Conservation (phyloP, 2,329 filamentous ascomycete species). For the Neopestalotiopsis clavispora region DNA sequence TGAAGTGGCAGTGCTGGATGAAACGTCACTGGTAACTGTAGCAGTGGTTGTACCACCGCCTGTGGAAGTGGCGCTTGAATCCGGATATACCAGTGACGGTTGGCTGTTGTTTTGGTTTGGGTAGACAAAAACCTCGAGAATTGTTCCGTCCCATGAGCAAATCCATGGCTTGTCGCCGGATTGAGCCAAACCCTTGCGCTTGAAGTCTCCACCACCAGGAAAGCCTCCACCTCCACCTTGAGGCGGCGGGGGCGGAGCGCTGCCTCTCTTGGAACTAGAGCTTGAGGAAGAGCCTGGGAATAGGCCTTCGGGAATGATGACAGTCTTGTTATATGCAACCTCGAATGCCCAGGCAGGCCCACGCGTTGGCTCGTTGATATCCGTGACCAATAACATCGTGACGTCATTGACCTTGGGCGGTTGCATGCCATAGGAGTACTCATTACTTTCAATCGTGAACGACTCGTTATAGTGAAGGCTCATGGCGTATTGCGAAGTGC, state of each 20-base stretch:
- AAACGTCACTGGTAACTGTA: neutral
- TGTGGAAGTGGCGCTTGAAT: neutral
- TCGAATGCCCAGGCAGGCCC: slow-evolving; percentile 62
- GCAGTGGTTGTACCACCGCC: slow-evolving; percentile 2
- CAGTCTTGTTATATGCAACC: slow-evolving; percentile 59
- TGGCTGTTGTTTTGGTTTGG: slow-evolving; percentile 55
- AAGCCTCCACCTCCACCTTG: slow-evolving; percentile 18
- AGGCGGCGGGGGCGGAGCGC: slow-evolving; percentile 13
- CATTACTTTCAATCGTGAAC: slow-evolving; percentile 37
- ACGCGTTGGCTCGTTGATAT: slow-evolving; percentile 50
- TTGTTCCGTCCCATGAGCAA: slow-evolving; percentile 61
- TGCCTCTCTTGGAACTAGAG: slow-evolving; percentile 6
- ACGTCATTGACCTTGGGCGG: slow-evolving; percentile 49
- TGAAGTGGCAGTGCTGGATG: slow-evolving; percentile 1
- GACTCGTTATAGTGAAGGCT: slow-evolving; percentile 44
- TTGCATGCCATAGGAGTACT: slow-evolving; percentile 59
- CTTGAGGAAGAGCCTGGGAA: neutral
- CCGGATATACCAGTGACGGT: neutral
- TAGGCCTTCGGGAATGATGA: slow-evolving; percentile 51
- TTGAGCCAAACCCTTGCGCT: slow-evolving; percentile 44
- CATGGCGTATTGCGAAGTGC: slow-evolving; percentile 45
- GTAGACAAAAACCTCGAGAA: slow-evolving; percentile 63
- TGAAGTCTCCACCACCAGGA: slow-evolving; percentile 32
- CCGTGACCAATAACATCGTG: slow-evolving; percentile 54
- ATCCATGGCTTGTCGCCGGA: slow-evolving; percentile 62